phyloP scores from a whole-genome alignment of 1,284 basidiomycete species.

The Trichosporon faecale region DNA sequence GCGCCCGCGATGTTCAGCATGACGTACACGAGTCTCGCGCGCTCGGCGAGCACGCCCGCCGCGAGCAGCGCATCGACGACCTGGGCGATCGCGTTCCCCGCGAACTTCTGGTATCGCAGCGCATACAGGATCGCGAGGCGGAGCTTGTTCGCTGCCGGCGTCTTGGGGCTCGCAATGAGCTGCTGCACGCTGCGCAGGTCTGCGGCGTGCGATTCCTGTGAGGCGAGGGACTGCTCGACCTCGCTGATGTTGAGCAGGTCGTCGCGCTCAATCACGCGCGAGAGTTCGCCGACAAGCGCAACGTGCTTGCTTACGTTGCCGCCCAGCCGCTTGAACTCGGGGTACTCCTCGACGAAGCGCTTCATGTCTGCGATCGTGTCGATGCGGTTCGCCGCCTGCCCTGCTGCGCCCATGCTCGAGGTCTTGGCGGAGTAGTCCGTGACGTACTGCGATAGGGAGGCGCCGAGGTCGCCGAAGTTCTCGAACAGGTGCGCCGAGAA shows the following conservation, averaged over 20 bases:
- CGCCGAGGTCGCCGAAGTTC: slow-evolving; percentile 96
- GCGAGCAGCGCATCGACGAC: slow-evolving; percentile 78
- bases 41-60: slow-evolving; percentile 76
- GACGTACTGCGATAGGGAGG: slow-evolving; percentile 88
- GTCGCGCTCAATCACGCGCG: slow-evolving; percentile 79
- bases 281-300: slow-evolving; percentile 91
- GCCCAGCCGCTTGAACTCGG: slow-evolving; percentile 91
- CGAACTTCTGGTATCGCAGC: slow-evolving; percentile 89
- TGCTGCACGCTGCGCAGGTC: slow-evolving; percentile 80
- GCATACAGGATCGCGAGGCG: slow-evolving; percentile 92
- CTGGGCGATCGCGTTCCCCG: slow-evolving; percentile 74
- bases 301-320: slow-evolving; percentile 99
- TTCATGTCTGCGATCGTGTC: slow-evolving; percentile 98
- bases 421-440: slow-evolving; percentile 88
- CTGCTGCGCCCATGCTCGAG: slow-evolving; percentile 50
- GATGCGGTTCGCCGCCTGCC: slow-evolving; percentile 63
- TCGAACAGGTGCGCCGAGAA: slow-evolving; percentile 87
- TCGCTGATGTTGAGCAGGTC: slow-evolving; percentile 87
- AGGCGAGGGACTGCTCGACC: slow-evolving; percentile 92
- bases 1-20: slow-evolving; percentile 90
- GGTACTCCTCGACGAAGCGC: slow-evolving; percentile 96
- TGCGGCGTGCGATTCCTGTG: slow-evolving; percentile 72
- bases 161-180: slow-evolving; percentile 64
- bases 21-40: slow-evolving; percentile 87
- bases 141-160: slow-evolving; percentile 78